Base-by-base conservation (phyloP, 1,139 yeast genomes). In the Blastobotrys capitulatus region DNA sequence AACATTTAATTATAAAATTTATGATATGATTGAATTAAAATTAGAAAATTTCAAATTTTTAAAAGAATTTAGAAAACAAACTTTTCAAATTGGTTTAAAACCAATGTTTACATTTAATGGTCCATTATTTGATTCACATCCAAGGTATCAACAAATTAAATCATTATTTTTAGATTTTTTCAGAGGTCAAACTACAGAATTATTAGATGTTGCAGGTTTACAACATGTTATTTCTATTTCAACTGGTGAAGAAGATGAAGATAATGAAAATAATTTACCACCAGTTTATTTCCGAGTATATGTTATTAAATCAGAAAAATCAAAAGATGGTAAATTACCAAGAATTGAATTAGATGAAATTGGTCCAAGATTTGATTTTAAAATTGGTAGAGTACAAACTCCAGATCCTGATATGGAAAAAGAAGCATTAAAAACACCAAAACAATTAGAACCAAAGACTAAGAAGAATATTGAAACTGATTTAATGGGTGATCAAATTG, bases 101-200 rank as follows among this genome's bases (percentile, higher is more conserved):
- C 99, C 99, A 52, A 82, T 92, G 90, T 86, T 92, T 69, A 77
- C 86, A 6, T 92, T 92, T 72, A 89, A 88, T 65, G 97, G 98
- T 34, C 84, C 95, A 37, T 85, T 86, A 19, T 92, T 92, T 63
- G 97, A 94, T 58, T 74, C 81, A 10, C 92, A 90, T 62, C 97
- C 97, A 22, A 83, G 84, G 22, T 90, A 78, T 71, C 81, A 77
- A 68, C 97, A 90, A 55, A 66, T 89, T 56, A 92, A 92, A 71
- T 87, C 96, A 1, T 73, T 90, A 58, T 90, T 92, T 62, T 64
- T 94, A 60, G 99, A 92, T 68, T 86, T 94, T 67, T 92, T 84
- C 77, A 77, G 95, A 56, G 97, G 97, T 34, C 68, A 88, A 59
- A 82, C 78, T 52, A 82, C 94, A 26, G 83, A 82, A 53, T 75